These are phyloP conservation scores for Ceratobasidium theobromae DNA, from an alignment of 1,284 basidiomycete genomes.

Conservation along the genomic window DNA sequence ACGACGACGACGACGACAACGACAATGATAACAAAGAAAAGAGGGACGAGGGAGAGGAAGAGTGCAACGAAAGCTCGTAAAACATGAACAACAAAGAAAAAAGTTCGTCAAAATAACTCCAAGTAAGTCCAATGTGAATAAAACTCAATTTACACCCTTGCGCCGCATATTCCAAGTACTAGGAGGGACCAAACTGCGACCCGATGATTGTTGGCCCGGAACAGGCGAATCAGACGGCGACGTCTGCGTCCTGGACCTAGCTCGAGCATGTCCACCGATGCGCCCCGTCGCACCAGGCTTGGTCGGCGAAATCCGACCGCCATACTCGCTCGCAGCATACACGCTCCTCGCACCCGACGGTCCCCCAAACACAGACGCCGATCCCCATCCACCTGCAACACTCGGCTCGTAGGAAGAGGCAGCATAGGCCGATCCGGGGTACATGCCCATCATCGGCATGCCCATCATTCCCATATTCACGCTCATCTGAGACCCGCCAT, in stretches of 20 bases:
- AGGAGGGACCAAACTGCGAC: constrained; percentile 3
- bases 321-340: constrained; percentile 63
- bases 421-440: constrained; percentile 50
- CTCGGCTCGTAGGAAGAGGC: constrained; percentile 57
- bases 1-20: no score
- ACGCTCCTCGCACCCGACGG: constrained; percentile 41
- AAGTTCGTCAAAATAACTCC: neutral
- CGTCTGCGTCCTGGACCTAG: constrained; percentile 56
- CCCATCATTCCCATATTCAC: constrained; percentile 43
- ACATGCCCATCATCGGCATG: constrained; percentile 40
- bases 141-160: no score
- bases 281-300: no score
- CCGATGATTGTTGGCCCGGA: constrained; percentile 6
- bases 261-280: constrained; percentile 37
- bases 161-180: constrained; percentile 19
- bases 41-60: no score
- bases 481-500: constrained; percentile 44
- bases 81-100: constrained; percentile 5
- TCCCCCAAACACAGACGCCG: constrained; percentile 47
- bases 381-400: constrained; percentile 48
- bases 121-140: neutral
- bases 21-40: no score
- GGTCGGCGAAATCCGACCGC: constrained; percentile 40
- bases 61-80: no score
- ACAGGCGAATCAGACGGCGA: constrained; percentile 48